Evolutionary conservation across 192 early-diverging fungal species (phyloP), one percentile per base, ranked within the genome.

Genomic region (Umbelopsis ramanniana): DNA sequence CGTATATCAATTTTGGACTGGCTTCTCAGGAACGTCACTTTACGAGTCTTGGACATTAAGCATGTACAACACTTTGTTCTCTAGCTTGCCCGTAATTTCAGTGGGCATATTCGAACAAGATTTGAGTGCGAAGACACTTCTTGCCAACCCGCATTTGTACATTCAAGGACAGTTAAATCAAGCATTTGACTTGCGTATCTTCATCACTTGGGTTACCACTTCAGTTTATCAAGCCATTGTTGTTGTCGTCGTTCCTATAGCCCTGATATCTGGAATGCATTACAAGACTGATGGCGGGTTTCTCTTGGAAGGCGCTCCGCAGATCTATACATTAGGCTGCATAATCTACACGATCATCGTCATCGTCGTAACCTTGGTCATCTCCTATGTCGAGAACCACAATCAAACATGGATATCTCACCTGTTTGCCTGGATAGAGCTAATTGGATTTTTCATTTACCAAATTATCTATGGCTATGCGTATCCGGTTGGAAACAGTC

Each of bases 31-130:
- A 48, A 92, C 93, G 5, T 87, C 87, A 8, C 71, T 93, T 66
- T 91, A 89, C 69, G 92, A 94, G 79, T 83, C 82, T 69, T 93
- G 89, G 89, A 93, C 91, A 9, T 81, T 95, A 21, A 87, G 89
- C n/a, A 85, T 94, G 76, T 94, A 93, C 86, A 93, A 94, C 76
- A 93, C 92, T 15, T 68, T 94, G 72, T 96, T 94, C 76, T 90
- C 92, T 9, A 89, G 90, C 1, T 81, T 94, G 52, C 93, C 93
- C 0, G 93, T 94, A 6, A 87, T 94, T 35, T 87, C 89, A 3
- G 86, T 93, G 11, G 93, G 92, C 38, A 87, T 93, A 66, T 93
- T 95, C 80, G 94, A 95, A 77, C 91, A 93, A 76, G 93, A 95
- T 72, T 73, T 95, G 75, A 88, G 88, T 66, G 81, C 81, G 0